These are phyloP conservation scores for Neofusicoccum kwambonambiense DNA, from an alignment of 2,329 filamentous ascomycete genomes.

Conservation along the genomic window DNA sequence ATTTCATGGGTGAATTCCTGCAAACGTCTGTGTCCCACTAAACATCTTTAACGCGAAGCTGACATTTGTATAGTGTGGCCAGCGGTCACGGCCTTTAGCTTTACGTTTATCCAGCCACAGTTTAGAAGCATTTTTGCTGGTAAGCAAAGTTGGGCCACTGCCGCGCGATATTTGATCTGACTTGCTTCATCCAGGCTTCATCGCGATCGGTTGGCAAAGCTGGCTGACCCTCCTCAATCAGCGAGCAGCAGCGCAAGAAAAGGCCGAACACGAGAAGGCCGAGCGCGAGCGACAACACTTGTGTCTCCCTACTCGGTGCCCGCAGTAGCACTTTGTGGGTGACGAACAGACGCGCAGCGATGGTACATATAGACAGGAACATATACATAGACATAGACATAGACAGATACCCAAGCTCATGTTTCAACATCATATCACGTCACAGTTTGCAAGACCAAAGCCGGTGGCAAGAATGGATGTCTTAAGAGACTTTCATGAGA, in stretches of 20 bases:
- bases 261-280: conserved; percentile 22
- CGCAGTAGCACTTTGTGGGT: not conserved
- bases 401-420: not conserved
- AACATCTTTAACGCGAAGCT: not conserved
- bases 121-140: conserved; percentile 77
- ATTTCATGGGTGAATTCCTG: conserved; percentile 73
- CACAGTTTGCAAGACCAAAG: not conserved
- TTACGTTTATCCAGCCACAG: conserved; percentile 77
- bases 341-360: no score
- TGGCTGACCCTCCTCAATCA: conserved; percentile 82
- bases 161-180: not conserved
- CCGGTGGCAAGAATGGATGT: conserved; percentile 1
- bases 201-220: conserved; percentile 89
- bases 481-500: conserved; percentile 19
- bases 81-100: conserved; percentile 78
- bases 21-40: conserved; percentile 47
- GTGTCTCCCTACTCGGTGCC: not conserved
- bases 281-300: not conserved
- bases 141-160: not conserved
- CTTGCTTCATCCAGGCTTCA: conserved; percentile 45
- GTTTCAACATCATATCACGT: not conserved
- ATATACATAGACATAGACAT: not conserved
- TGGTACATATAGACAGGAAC: no score
- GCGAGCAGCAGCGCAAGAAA: conserved; percentile 62
- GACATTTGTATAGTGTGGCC: conserved; percentile 65